Base-by-base conservation (phyloP, 805 yeast genomes). In the Ogataea parapolymorpha region DNA sequence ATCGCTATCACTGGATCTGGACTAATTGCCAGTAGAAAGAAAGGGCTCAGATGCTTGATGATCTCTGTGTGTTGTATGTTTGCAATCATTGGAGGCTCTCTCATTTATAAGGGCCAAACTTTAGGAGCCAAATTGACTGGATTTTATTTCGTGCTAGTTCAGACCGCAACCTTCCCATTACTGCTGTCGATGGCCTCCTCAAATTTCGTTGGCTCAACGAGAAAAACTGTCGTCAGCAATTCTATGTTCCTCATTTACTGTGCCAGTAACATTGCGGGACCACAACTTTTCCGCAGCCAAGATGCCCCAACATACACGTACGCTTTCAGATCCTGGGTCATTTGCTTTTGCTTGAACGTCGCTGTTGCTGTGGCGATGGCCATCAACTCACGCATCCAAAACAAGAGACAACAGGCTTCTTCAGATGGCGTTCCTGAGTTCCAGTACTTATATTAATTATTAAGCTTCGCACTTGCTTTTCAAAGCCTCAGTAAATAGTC, bases 261-360 rank as follows among this genome's bases (percentile, higher is more conserved):
- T 35, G 74, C 77, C 24, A 84, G 86, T 13, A 78, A 80, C 56
- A 65, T 83, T 35, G 75, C 78, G 36, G 89, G 89, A 5, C 87
- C 90, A 4, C 87, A 81, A 57, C 69, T 85, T 14, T 84, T 83
- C 66, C 69, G 68, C 44, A 61, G 71, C 1, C 54, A 63, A 9
- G 77, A 80, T 39, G 78, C 76, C 16, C 88, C 88, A 13, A 56
- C 59, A 16, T 84, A 82, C 55, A 61, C 58, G 7, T 73, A 76
- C 27, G 85, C 82, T 4, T 77, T 77, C 51, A 65, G 72, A 30
- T 68, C 79, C 1, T 70, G 79, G 62, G 70, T 79, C 44, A 74
- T 69, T 13, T 71, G 79, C 33, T 74, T 76, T 50, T 50, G 56
- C 24, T 30, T 55, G 17, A 45, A 46, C 29, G 48, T 51, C 16